phyloP scores from a whole-genome alignment of 805 yeast genomes.

The Blastobotrys muscicola region DNA sequence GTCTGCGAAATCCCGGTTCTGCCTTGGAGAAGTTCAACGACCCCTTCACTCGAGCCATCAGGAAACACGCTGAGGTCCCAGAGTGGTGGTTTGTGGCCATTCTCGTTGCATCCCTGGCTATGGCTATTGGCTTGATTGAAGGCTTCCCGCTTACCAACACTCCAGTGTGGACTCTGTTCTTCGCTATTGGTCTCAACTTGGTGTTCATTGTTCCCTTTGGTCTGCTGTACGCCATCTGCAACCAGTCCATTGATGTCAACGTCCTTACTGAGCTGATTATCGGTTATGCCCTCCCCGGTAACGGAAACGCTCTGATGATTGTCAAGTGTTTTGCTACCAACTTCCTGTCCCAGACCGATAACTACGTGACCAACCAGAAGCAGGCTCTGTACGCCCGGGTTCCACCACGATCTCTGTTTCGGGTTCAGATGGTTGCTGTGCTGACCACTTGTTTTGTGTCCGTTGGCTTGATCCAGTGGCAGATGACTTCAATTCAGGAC shows the following conservation, averaged over 20 bases:
- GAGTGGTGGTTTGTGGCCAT: slow-evolving; percentile 60
- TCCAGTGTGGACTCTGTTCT: slow-evolving; percentile 54
- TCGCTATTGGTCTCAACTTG: slow-evolving; percentile 45
- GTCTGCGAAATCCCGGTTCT: background rate
- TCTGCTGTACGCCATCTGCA: slow-evolving; percentile 51
- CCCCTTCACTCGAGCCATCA: slow-evolving; percentile 32
- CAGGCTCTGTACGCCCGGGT: slow-evolving; percentile 36
- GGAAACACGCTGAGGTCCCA: slow-evolving; percentile 56
- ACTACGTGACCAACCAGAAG: slow-evolving; percentile 47
- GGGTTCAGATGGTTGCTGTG: slow-evolving; percentile 34
- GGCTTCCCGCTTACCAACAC: slow-evolving; percentile 36
- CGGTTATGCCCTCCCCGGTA: slow-evolving; percentile 59
- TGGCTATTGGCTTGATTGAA: slow-evolving; percentile 35
- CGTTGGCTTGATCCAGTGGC: slow-evolving; percentile 27
- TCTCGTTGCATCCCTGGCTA: slow-evolving; percentile 33
- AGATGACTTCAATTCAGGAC: slow-evolving; percentile 25
- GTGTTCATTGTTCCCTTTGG: slow-evolving; percentile 55
- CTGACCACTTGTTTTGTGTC: slow-evolving; percentile 28
- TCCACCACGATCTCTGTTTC: slow-evolving; percentile 35
- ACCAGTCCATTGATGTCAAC: slow-evolving; percentile 47
- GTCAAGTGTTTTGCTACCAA: slow-evolving; percentile 34
- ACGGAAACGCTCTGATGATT: slow-evolving; percentile 44
- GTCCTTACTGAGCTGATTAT: slow-evolving; percentile 55
- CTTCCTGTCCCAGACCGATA: slow-evolving; percentile 55
- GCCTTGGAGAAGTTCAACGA: slow-evolving; percentile 10